phyloP scores from a whole-genome alignment of 768 basidiomycete genomes.

The Phanerochaete carnosa region DNA sequence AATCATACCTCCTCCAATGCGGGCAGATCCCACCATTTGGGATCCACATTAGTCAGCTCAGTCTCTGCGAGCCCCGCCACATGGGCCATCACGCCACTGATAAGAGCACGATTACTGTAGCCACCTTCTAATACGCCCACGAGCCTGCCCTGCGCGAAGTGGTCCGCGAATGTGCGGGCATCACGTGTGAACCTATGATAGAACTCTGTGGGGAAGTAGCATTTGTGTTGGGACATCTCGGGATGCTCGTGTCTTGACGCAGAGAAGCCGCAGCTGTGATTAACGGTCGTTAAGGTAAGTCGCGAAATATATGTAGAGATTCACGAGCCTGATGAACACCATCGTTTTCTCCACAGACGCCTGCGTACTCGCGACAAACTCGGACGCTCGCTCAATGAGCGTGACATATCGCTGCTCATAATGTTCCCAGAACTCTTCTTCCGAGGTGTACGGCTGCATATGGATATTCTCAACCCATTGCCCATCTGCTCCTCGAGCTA shows the following conservation, averaged over 20 bases:
- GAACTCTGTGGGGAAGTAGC: conserved; percentile 79
- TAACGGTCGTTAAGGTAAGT: not conserved
- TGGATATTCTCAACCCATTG: not conserved
- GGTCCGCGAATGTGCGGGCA: conserved; percentile 57
- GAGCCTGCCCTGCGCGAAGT: conserved; percentile 62
- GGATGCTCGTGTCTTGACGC: conserved; percentile 88
- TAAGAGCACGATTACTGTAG: conserved; percentile 86
- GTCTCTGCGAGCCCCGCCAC: conserved; percentile 59
- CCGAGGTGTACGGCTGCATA: not conserved
- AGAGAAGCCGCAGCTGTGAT: conserved; percentile 85
- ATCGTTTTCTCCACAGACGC: conserved; percentile 35
- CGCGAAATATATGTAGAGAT: not conserved
- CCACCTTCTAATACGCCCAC: conserved; percentile 94
- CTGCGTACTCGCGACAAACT: not conserved
- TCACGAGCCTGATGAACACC: conserved; percentile 77
- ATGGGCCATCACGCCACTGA: conserved; percentile 81
- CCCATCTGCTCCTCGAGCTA: not conserved
- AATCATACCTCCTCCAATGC: conserved; percentile 62
- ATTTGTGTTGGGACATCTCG: conserved; percentile 84
- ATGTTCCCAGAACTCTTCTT: not conserved
- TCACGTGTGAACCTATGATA: conserved; percentile 81
- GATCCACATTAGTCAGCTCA: conserved; percentile 15
- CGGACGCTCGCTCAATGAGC: not conserved
- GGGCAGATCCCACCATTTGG: conserved; percentile 59
- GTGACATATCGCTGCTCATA: not conserved